A percentile compares a stretch with the other conserved stretches of the same genome.
Conservation (phyloP, 345 rosid species). For the Zanthoxylum bungeanum region DNA sequence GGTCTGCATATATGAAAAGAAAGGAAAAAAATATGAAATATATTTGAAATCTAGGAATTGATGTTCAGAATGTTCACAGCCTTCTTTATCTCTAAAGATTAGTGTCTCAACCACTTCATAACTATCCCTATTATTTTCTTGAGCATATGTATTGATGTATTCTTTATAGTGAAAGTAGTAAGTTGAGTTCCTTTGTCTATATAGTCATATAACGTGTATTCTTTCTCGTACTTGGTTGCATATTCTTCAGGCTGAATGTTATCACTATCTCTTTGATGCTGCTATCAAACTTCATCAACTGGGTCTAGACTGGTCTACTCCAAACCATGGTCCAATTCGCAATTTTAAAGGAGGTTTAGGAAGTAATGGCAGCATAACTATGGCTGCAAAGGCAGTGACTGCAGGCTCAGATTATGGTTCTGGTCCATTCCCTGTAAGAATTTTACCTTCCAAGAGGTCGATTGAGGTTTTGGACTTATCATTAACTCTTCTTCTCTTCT, state of each 20-base stretch:
- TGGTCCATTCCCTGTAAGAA: constrained; percentile 47
- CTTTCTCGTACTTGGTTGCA: constrained; percentile 8
- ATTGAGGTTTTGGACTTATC: neutral
- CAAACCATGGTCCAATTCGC: constrained; percentile 65
- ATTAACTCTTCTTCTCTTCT: neutral
- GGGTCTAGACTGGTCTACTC: constrained; percentile 72
- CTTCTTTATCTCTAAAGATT: neutral
- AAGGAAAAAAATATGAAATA: neutral
- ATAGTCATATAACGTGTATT: neutral
- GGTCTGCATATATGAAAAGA: neutral
- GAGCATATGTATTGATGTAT: neutral
- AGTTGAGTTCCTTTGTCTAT: neutral
- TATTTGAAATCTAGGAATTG: neutral
- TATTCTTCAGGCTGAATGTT: constrained; percentile 78
- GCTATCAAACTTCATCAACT: constrained; percentile 85
- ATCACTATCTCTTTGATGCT: constrained; percentile 90
- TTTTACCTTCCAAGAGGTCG: neutral
- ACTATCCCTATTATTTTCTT: neutral
- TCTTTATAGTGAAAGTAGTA: neutral
- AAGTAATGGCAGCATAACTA: constrained; percentile 20
- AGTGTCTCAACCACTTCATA: neutral
- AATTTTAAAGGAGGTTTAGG: constrained; percentile 36
- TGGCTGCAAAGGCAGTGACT: constrained; percentile 37
- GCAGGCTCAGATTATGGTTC: constrained; percentile 40
- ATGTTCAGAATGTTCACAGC: neutral